A percentile compares a stretch with the other conserved stretches of the same genome.
These are phyloP conservation scores for Ceratobasidium papillatum DNA, from an alignment of 1,284 basidiomycete species.

Conservation along the genomic window DNA sequence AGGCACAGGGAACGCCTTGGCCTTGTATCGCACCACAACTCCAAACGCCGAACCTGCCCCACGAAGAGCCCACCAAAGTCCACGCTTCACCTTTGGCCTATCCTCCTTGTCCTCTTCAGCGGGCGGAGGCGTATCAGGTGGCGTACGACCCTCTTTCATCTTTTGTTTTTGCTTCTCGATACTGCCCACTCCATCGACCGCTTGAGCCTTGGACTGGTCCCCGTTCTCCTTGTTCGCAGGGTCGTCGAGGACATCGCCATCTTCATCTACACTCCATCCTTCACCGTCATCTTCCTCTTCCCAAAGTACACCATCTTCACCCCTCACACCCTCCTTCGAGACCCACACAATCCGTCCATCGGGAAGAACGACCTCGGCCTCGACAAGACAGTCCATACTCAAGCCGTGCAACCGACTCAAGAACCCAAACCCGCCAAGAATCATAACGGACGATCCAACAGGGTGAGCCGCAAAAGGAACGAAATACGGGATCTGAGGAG, in stretches of 20 bases:
- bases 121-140: too few relatives aligned
- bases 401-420: conserved; percentile 82
- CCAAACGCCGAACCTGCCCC: conserved; percentile 87
- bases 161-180: conserved; percentile 44
- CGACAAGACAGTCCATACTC: conserved; percentile 85
- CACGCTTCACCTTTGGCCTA: conserved; percentile 47
- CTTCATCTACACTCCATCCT: conserved; percentile 43
- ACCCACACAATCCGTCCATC: conserved; percentile 73
- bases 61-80: conserved; percentile 86
- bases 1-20: conserved; percentile 84
- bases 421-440: conserved; percentile 91
- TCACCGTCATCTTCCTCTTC: conserved; percentile 29
- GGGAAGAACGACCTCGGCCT: conserved; percentile 84
- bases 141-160: conserved; percentile 5
- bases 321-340: conserved; percentile 21
- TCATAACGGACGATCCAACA: conserved; percentile 74
- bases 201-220: background rate
- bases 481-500: conserved; percentile 77
- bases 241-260: conserved; percentile 10
- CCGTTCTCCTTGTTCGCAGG: background rate
- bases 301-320: conserved; percentile 18
- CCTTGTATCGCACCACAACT: conserved; percentile 86
- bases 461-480: conserved; percentile 70
- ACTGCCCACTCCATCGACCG: conserved; percentile 45
- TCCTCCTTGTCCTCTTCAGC: conserved; percentile 68